Base-by-base conservation (phyloP, 1,284 basidiomycete genomes). In the Stereum hirsutum region DNA sequence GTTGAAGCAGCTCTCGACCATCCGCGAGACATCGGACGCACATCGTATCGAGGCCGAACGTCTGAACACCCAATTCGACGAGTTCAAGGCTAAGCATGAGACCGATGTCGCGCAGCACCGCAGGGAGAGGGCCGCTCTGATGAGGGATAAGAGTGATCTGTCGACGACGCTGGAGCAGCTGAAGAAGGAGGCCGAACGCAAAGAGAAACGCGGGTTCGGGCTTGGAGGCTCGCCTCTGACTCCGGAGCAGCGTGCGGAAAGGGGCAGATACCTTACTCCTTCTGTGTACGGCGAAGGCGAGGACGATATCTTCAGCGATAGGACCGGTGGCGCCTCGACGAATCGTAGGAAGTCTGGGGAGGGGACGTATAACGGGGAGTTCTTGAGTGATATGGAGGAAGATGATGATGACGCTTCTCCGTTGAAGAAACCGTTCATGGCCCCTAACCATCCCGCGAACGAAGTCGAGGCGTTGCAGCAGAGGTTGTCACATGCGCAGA, bases 91-190 rank as follows among this genome's bases (percentile, higher is more conserved):
- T 42, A 90, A 92, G 60, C 92, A 97, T 58, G 95, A 89, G 61
- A 92, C 91, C 3, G 91, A 96, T 49, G 78, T 95, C 46, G 94
- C 94, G 2, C 82, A 89, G 46, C 84, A 89, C 50, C 78, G 93
- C 46, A 89, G 90, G 62, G 78, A 89, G 45, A 80, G 85, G 0
- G 95, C 94, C 0, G 84, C 88, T 20, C 72, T 97, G 27, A 81
- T 86, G 53, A 78, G 95, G 46, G 94, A 99, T 59, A 93, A 94
- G 63, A 84, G 81, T 32, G 95, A 99, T 54, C 69, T 98, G 11
- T 86, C 95, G 57, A 76, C 82, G 49, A 71, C 81, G 14, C 68
- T 97, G 26, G 87, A 89, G 47, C 68, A 75, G 6, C 66, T 90
- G 58, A 88, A 86, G 59, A 68, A 67, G 0, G 87, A 92, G 41